Evolutionary conservation across 345 rosid genomes (phyloP), one percentile per base, ranked within the genome.

Genomic region (Rhodamnia rubescens): DNA sequence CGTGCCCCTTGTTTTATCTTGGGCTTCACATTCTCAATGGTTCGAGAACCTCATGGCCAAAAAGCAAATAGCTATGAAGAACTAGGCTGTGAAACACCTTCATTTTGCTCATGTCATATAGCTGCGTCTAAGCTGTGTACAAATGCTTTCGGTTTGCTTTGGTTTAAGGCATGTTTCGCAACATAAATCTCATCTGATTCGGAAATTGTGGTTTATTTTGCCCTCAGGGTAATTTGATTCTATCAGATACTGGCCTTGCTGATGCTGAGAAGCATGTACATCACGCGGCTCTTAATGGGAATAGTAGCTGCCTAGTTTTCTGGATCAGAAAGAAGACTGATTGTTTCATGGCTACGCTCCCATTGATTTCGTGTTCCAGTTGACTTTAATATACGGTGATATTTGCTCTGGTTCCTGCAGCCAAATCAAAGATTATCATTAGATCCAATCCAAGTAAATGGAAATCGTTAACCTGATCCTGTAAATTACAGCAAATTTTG

Each of bases 221-320:
- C 86, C 81, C 92, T 88, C 40, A 3, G 40, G 40, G 98, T 85
- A 90, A 96, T 88, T 88, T 97, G 90, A 89, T 86, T 81, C 55
- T 92, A 88, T 93, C 98, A 59, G 98, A 94, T 88, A 93, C 95
- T 84, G 99, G 98, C 89, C 93, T 96, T 86, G 89, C 97, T 42
- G 99, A 96, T 85, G 89, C 97, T 42, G 99, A 96, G 94, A 97
- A 97, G 92, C 93, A 98, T 90, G 91, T 92, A 90, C 95, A 94
- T 89, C 98, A 91, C 85, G 93, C 98, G 56, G 98, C 98, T 84
- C 97, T 95, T 94, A 95, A 95, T 90, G 99, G 99, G 96, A 97
- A 95, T 93, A 93, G 91, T 94, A 91, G 96, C 91, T 93, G 93
- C 92, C 93, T 92, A 94, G 92, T 93, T 96, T 91, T 92, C 93